Evolutionary conservation across 305 asterid genomes (phyloP).

Genomic region (Fraxinus velutina): DNA sequence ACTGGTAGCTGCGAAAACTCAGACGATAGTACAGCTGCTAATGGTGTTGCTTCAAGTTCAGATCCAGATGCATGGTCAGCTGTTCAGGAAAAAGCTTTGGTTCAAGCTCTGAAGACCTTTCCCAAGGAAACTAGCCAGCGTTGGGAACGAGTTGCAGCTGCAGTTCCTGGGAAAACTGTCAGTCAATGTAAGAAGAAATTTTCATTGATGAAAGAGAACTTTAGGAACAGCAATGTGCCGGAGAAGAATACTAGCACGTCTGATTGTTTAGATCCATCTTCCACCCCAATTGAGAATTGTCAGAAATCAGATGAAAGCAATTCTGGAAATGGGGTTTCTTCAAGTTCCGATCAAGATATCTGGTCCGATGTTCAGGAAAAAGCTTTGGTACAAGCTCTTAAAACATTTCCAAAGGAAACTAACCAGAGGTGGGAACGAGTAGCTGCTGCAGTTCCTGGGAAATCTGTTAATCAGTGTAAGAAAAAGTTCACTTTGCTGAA

Average conservation of each 20-base stretch:
- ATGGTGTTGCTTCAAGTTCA: conserved; percentile 38
- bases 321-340: conserved; percentile 38
- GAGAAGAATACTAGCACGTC: conserved; percentile 25
- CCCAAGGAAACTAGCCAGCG: conserved; percentile 76
- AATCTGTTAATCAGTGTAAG: conserved; percentile 66
- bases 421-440: conserved; percentile 88
- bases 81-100: conserved; percentile 71
- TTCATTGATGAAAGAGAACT: conserved; percentile 59
- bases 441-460: conserved; percentile 85
- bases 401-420: conserved; percentile 77
- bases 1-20: conserved; percentile 26
- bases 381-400: conserved; percentile 81
- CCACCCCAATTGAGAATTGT: conserved; percentile 31
- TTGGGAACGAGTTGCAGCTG: conserved; percentile 87
- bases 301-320: conserved; percentile 33
- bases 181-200: conserved; percentile 77
- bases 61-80: conserved; percentile 73
- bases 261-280: conserved; percentile 31
- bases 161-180: conserved; percentile 78
- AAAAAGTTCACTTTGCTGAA: conserved; percentile 61
- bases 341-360: conserved; percentile 53
- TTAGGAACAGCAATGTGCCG: conserved; percentile 54
- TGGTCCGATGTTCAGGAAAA: conserved; percentile 88
- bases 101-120: conserved; percentile 85
- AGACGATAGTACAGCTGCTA: conserved; percentile 27